Evolutionary conservation across 768 basidiomycete species (phyloP).

Genomic region (Rhodotorula taiwanensis): DNA sequence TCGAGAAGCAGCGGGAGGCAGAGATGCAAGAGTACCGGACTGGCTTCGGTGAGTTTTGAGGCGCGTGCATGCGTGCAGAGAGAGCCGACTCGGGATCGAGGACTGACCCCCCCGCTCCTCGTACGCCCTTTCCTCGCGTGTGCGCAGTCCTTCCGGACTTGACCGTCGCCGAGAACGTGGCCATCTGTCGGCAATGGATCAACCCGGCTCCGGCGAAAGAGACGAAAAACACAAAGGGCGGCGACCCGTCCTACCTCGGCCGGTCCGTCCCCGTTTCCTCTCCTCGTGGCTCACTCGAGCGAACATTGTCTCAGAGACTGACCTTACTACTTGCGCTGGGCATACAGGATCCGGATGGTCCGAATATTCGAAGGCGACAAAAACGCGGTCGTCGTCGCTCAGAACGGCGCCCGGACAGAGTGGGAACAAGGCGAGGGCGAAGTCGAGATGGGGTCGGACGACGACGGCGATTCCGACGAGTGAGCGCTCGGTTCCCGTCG

Average conservation of each 20-base stretch:
- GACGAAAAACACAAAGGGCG: constrained; percentile 29
- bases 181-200: constrained; percentile 32
- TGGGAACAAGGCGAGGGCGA: constrained; percentile 26
- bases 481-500: no score
- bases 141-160: constrained; percentile 29
- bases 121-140: not conserved
- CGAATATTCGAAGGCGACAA: constrained; percentile 22
- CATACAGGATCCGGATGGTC: constrained; percentile 26
- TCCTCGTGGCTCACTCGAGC: no score
- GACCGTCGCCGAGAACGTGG: constrained; percentile 31
- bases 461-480: not conserved
- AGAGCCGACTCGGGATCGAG: not conserved
- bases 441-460: constrained; percentile 26
- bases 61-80: not conserved
- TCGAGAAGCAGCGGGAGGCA: constrained; percentile 18
- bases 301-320: no score
- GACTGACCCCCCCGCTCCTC: not conserved
- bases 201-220: constrained; percentile 16
- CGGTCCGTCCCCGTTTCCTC: constrained; percentile 10
- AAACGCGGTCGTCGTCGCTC: constrained; percentile 20
- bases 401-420: constrained; percentile 23
- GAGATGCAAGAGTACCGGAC: constrained; percentile 28
- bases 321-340: no score
- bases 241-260: constrained; percentile 35
- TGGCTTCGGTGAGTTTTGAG: constrained; percentile 22